Base-by-base conservation (phyloP, 257 asterid species). In the Petrea volubilis region DNA sequence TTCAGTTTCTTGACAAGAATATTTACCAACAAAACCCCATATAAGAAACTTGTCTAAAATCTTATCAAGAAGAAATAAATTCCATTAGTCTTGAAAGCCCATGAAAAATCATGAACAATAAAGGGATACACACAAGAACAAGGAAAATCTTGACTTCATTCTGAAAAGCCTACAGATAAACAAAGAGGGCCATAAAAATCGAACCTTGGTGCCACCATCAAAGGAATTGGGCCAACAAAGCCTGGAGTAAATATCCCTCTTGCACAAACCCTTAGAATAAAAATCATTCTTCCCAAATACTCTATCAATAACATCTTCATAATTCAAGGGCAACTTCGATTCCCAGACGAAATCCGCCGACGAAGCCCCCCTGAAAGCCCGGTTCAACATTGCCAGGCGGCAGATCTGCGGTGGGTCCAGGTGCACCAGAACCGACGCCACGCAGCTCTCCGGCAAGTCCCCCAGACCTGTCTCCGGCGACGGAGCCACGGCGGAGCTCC, bases 331-430 rank as follows among this genome's bases (percentile, higher is more conserved):
- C 76, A 92, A 74, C 72, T 92, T 92, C 0, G 91, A 88, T 29
- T 78, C 95, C 98, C 97, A 92, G 15, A 92, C 91, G 70, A 86
- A 92, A 85, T 92, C 97, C 5, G 98, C 97, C 3, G 84, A 79
- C 43, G 96, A 78, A 9, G 98, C 98, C n/a, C 86, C 86, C 1
- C 92, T 77, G 64, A 90, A 88, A 66, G 93, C 95, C 70, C 86
- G 84, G 65, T 88, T 91, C 67, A 91, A 17, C 82, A 77, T 71
- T 36, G 97, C 83, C 7, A 91, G 73, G 28, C 77, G 85, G 81
- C 97, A 92, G 81, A 92, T 90, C 90, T 88, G 86, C 8, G 83
- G 88, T 34, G 98, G 98, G 76, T 90, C 95, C 20, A 92, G 82
- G 81, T 90, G 62, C 44, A 78, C 80, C 36, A 92, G 82, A 64